Evolutionary conservation across 768 basidiomycete species (phyloP), one percentile per base, ranked within the genome.

Genomic region (Myochromella boudieri): DNA sequence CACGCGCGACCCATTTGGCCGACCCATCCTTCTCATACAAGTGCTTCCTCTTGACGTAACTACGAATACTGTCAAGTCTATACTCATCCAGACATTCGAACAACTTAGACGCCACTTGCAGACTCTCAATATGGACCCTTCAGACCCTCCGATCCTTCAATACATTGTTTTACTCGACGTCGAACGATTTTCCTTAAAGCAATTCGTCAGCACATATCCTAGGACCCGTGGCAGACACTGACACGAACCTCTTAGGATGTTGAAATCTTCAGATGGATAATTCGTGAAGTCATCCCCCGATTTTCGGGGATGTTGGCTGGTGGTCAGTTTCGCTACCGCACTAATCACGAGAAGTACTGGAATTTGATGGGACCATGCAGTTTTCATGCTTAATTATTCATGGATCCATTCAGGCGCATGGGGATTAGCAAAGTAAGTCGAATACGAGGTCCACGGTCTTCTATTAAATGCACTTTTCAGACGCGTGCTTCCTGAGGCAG

Each of bases 251-350:
- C 25, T 44, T 25, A 44, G 43, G 43, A 44, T 9, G 12, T 44
- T 11, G 32, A 44, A 3, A 5, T 44, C 26, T 31, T 44, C 37
- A 70, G 75, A 15, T 90, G 84, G 83, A 75, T 77, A 37, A 58
- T 83, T 48, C 76, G 76, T 49, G 85, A 90, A 54, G 71, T 85
- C 24, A 71, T 84, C 33, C 85, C 86, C 28, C 76, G 77, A 42
- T 89, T 81, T 67, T 85, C 88, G 42, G 87, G 87, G 44, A 79
- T 90, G 80, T 67, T 90, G 24, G 85, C 80, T 27, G 85, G 83
- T 61, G 84, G 87, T 83, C 60, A 44, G 50, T 53, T n/a, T 11
- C 27, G 32, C 20, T 41, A 37, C 34, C 29, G 21, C 12, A 26
- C 21, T 25, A 37, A 37, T 27, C 31, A 26, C 38, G 44, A 47